These are phyloP conservation scores for Phialophora verrucosa DNA, from an alignment of 2,329 filamentous ascomycete species.

Conservation along the genomic window DNA sequence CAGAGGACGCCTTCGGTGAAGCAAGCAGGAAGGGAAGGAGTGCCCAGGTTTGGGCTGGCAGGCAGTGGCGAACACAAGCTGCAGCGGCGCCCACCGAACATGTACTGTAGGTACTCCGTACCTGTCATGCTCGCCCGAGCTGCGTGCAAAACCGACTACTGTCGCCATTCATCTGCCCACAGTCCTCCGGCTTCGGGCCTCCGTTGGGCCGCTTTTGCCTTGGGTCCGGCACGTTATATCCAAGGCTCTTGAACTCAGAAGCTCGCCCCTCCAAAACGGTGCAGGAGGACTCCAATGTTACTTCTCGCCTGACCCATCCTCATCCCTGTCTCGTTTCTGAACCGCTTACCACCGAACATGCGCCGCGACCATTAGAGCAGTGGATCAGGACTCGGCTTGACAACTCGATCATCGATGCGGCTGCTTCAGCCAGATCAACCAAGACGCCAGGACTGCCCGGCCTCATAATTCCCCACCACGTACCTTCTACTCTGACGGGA, in stretches of 20 bases:
- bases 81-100: background rate
- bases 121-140: background rate
- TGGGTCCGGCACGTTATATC: background rate
- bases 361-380: background rate
- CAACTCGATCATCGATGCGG: background rate
- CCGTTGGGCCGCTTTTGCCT: background rate
- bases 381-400: background rate
- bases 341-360: background rate
- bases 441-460: background rate
- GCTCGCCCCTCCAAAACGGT: background rate
- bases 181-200: background rate
- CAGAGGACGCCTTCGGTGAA: background rate
- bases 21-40: background rate
- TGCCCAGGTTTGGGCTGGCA: background rate
- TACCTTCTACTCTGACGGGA: background rate
- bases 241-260: background rate
- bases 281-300: background rate
- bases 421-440: background rate
- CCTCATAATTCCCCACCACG: background rate
- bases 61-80: background rate
- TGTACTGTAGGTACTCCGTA: background rate
- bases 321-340: background rate
- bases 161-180: background rate
- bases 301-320: background rate
- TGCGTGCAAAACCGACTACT: background rate